Evolutionary conservation across 2,329 filamentous ascomycete species (phyloP).

Genomic region (Tolypocladium tundrense): DNA sequence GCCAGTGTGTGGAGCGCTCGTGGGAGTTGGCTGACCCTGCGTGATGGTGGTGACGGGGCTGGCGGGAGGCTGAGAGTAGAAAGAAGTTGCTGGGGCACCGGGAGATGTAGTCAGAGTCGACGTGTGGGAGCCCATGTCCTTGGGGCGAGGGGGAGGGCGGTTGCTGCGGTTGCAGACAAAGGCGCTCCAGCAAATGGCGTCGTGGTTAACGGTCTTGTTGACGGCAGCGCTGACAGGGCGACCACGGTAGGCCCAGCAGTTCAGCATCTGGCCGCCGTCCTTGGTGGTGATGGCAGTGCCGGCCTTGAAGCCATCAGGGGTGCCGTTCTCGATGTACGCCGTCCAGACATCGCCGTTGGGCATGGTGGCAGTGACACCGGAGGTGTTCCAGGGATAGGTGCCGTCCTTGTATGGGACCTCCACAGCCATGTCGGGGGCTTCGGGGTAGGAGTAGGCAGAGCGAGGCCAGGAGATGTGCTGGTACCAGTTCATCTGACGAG

Average conservation of each 20-base stretch:
- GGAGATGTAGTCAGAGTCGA: conserved; percentile 22
- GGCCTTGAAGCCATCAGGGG: conserved; percentile 28
- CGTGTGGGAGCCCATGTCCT: conserved; percentile 23
- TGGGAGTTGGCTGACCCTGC: conserved; percentile 19
- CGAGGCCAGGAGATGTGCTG: conserved; percentile 25
- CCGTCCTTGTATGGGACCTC: conserved; percentile 28
- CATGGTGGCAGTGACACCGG: conserved; percentile 26
- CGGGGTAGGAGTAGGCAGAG: conserved; percentile 21
- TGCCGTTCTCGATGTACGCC: conserved; percentile 29
- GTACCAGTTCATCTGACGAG: conserved; percentile 34
- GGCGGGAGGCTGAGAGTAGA: conserved; percentile 17
- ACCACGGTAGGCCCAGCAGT: conserved; percentile 31
- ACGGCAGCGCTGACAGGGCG: conserved; percentile 26
- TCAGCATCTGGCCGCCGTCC: conserved; percentile 26
- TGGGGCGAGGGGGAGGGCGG: conserved; percentile 20
- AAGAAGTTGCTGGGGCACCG: conserved; percentile 21
- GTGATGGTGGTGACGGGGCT: conserved; percentile 13
- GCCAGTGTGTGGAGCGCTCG: conserved; percentile 16
- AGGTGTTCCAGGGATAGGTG: conserved; percentile 26
- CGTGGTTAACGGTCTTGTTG: conserved; percentile 26
- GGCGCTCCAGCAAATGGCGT: conserved; percentile 28
- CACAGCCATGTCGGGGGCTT: conserved; percentile 26
- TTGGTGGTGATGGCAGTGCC: conserved; percentile 29
- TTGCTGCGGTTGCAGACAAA: conserved; percentile 30
- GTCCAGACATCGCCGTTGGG: conserved; percentile 30